Evolutionary conservation across 2,329 filamentous ascomycete species (phyloP), one percentile per base, ranked within the genome.

Genomic region (Aspergillus ochraceus): DNA sequence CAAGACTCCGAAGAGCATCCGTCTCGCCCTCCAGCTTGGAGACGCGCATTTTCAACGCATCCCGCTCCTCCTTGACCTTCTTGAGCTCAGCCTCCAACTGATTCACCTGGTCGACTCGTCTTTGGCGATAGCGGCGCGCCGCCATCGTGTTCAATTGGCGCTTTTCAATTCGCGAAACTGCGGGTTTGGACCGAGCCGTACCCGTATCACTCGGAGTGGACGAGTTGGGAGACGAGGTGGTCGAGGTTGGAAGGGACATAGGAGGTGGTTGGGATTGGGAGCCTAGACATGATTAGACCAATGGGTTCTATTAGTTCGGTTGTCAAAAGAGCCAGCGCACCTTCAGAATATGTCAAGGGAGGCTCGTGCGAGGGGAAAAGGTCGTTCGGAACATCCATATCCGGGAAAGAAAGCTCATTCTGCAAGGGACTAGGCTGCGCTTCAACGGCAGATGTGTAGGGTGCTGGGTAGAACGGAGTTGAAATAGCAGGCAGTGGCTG

Each of bases 1-100:
- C 6, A 24, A 59, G 47, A 19, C 52, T 17, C 6, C 57, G 30
- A 6, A 59, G 52, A 29, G 57, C 57, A 39, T 62, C 60, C 49
- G 60, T 62, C 54, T 59, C 60, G 8, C 60, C 60, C 24, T 53
- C 60, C 54, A 62, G 36, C n/a, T 62, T 62, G 11, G 60, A 62
- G 14, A 62, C 57, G 11, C 57, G 49, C 60, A 59, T 59, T 36
- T 50, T 49, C 39, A 60, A 29, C 42, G 55, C 46, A 55, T 62
- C 54, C 26, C 57, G 57, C 24, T 60, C 60, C 54, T 49, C 47
- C 29, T 57, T 53, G 12, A 62, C 54, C 4, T 55, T 47, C 42
- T 53, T 51, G n/a, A 62, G 24, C 32, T 62, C 57, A n/a, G 59
- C 57, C 42, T 62, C 60, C 52, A 62, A 19, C 24, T 46, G 52